A percentile compares a stretch with the other conserved stretches of the same genome.
Conservation (phyloP, 2,329 filamentous ascomycete species). For the Aspergillus hortae region DNA sequence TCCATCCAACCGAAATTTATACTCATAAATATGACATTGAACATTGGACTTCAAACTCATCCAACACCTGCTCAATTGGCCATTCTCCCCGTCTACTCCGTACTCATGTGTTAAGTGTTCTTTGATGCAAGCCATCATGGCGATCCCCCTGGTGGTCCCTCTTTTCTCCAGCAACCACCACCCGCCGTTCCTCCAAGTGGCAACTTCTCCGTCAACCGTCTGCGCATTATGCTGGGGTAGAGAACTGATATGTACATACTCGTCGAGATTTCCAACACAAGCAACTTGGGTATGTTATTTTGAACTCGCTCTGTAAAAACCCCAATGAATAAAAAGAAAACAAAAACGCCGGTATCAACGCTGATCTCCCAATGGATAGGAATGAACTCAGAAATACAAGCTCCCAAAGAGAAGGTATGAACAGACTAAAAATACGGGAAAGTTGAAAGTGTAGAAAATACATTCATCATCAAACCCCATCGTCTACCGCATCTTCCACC, state of each 20-base stretch:
- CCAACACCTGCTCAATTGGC: no score
- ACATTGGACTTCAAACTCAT: neutral
- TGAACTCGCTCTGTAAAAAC: conserved; percentile 7
- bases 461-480: conserved; percentile 18
- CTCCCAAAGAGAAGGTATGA: neutral
- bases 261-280: neutral
- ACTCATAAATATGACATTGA: neutral
- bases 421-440: conserved; percentile 1
- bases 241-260: neutral
- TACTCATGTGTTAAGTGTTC: no score
- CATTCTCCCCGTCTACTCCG: no score
- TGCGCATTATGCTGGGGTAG: neutral
- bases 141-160: neutral
- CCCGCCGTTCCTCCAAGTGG: no score
- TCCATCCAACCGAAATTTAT: neutral
- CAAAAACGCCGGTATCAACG: conserved; percentile 8
- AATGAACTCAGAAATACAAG: conserved; percentile 1
- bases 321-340: neutral
- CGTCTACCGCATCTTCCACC: conserved; percentile 34
- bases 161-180: neutral
- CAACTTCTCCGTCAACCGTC: no score
- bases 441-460: neutral
- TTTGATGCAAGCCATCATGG: neutral
- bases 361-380: conserved; percentile 2
- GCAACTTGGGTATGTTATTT: conserved; percentile 18